Conservation (phyloP, 148 eudicot genomes). For the Gaultheria prostrata region DNA sequence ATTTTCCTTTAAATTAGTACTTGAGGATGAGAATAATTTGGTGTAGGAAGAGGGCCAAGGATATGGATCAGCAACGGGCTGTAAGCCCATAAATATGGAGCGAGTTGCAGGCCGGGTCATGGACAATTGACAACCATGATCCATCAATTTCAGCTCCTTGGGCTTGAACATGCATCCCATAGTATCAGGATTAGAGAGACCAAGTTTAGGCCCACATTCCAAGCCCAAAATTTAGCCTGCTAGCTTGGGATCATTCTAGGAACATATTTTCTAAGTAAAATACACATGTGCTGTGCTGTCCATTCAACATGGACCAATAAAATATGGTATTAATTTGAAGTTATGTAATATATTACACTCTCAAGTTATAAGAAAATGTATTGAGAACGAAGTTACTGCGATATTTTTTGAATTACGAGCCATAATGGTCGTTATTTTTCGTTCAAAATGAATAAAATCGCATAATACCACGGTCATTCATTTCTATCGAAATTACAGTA, state of each 20-base stretch:
- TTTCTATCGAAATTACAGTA: neutral
- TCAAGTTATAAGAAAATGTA: too few relatives aligned
- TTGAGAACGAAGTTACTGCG: too few relatives aligned
- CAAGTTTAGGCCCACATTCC: neutral
- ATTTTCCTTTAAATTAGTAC: too few relatives aligned
- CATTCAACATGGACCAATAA: too few relatives aligned
- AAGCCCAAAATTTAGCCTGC: neutral
- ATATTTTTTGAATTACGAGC: neutral
- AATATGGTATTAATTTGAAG: too few relatives aligned
- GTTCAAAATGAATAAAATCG: neutral
- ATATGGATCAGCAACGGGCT: neutral
- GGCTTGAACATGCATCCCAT: too few relatives aligned
- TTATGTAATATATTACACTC: too few relatives aligned
- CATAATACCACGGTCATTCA: neutral
- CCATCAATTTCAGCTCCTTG: neutral
- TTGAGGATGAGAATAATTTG: too few relatives aligned
- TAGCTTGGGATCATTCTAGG: neutral
- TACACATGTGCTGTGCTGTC: neutral
- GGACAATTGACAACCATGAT: neutral
- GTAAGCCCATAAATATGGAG: neutral
- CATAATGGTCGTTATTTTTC: neutral
- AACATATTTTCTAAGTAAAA: neutral
- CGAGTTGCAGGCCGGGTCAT: neutral
- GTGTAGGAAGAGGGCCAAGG: neutral
- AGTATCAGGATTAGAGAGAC: neutral